phyloP scores from a whole-genome alignment of 1,284 basidiomycete genomes.

The Pterula multifida region DNA sequence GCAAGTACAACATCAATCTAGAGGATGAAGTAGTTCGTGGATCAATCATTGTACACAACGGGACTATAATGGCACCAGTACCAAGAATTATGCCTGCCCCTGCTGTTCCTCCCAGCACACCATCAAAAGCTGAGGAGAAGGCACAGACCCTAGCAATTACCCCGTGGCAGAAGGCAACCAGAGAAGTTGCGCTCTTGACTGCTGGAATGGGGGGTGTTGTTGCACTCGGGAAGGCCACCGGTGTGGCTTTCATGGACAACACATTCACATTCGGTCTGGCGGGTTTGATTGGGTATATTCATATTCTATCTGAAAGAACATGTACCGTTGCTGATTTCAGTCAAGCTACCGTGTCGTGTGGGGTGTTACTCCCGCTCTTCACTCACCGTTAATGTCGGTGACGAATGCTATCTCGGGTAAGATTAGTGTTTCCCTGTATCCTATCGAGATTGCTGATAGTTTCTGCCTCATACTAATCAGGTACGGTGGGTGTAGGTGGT shows the following conservation, averaged over 20 bases:
- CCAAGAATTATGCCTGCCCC: constrained; percentile 49
- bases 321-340: not conserved
- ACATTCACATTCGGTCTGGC: constrained; percentile 79
- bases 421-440: not conserved
- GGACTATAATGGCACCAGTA: constrained; percentile 50
- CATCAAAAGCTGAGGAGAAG: constrained; percentile 38
- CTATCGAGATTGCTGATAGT: too few relatives aligned
- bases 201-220: constrained; percentile 63
- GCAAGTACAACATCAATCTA: constrained; percentile 54
- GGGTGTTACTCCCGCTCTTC: constrained; percentile 76
- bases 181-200: constrained; percentile 62
- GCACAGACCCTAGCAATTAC: constrained; percentile 50
- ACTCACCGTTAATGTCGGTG: constrained; percentile 78
- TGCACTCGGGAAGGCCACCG: constrained; percentile 66
- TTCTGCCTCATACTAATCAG: constrained; percentile 12
- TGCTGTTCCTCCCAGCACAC: constrained; percentile 33
- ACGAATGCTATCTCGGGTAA: constrained; percentile 72
- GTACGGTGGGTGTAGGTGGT: constrained; percentile 72
- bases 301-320: constrained; percentile 7
- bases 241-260: constrained; percentile 72
- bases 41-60: constrained; percentile 63
- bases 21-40: constrained; percentile 77
- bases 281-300: constrained; percentile 65
- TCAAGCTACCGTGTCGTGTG: constrained; percentile 55
- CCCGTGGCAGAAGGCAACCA: constrained; percentile 70